These are phyloP conservation scores for Arthrobotrys sphaeroides DNA, from an alignment of 2,329 filamentous ascomycete genomes.

Conservation along the genomic window DNA sequence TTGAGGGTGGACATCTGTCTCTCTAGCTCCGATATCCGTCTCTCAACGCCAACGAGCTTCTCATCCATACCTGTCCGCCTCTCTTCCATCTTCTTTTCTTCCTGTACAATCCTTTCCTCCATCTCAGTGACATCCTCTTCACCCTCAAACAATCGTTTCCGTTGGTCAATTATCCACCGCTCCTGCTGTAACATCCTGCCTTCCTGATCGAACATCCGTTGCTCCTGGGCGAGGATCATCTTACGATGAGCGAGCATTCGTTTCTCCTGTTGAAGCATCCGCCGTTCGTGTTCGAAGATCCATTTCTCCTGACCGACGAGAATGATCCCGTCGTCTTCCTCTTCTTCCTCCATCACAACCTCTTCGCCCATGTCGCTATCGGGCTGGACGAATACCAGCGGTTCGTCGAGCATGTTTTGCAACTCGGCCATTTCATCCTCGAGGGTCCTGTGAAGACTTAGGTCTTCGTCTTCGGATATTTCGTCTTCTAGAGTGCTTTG, in stretches of 20 bases:
- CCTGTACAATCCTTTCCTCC: constrained; percentile 19
- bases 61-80: constrained; percentile 31
- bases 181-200: constrained; percentile 45
- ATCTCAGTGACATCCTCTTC: constrained; percentile 42
- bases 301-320: constrained; percentile 48
- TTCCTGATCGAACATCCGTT: constrained; percentile 37
- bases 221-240: constrained; percentile 39
- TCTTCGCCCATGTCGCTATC: constrained; percentile 14
- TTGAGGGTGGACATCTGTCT: constrained; percentile 22
- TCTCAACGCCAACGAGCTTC: constrained; percentile 25
- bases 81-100: constrained; percentile 32
- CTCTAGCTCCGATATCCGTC: constrained; percentile 28
- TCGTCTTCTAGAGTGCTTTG: constrained; percentile 11
- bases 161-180: constrained; percentile 42
- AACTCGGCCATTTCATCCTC: constrained; percentile 44
- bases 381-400: constrained; percentile 27
- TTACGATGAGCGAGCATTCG: constrained; percentile 41
- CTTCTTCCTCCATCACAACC: constrained; percentile 17
- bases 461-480: constrained; percentile 28
- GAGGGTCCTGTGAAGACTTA: constrained; percentile 32
- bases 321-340: constrained; percentile 34
- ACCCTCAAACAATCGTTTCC: constrained; percentile 42
- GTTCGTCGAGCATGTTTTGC: constrained; percentile 34
- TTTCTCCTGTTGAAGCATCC: constrained; percentile 48
- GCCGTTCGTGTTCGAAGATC: constrained; percentile 47